These are phyloP conservation scores for Yamadazyma siamensis DNA, from an alignment of 1,139 yeast species.

Conservation along the genomic window DNA sequence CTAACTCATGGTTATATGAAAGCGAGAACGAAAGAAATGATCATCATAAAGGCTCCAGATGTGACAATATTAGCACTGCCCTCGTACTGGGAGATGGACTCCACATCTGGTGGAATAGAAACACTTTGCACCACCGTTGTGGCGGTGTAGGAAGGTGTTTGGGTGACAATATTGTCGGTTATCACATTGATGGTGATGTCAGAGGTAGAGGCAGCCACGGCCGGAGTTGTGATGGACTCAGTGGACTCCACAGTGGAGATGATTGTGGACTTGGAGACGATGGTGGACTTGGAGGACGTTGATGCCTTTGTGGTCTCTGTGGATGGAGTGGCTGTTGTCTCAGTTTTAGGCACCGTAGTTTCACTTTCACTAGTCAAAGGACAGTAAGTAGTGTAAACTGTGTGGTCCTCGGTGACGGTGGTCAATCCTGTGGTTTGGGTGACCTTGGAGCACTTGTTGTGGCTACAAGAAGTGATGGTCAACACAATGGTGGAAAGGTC, in stretches of 20 bases:
- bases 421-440: slow-evolving; percentile 37
- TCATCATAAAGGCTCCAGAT: slow-evolving; percentile 17
- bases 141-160: slow-evolving; percentile 16
- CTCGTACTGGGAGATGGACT: slow-evolving; percentile 16
- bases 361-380: slow-evolving; percentile 16
- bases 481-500: slow-evolving; percentile 28
- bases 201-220: slow-evolving; percentile 1
- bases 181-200: slow-evolving; percentile 27
- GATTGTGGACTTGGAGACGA: too few species aligned
- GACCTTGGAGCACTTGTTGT: slow-evolving; percentile 14
- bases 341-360: slow-evolving; percentile 8
- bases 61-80: slow-evolving; percentile 17
- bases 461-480: slow-evolving; percentile 45
- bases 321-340: slow-evolving; percentile 1
- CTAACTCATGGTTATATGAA: too few species aligned
- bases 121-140: slow-evolving; percentile 5
- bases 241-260: too few species aligned
- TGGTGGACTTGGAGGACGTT: not conserved
- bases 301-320: not conserved
- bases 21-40: slow-evolving; percentile 16
- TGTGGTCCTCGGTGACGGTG: slow-evolving; percentile 24
- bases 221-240: not conserved
- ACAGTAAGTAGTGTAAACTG: slow-evolving; percentile 20
- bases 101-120: slow-evolving; percentile 6
- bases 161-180: slow-evolving; percentile 27